A percentile compares a stretch with the other conserved stretches of the same genome.
Conservation (phyloP, 257 asterid genomes). For the Solanum piurae region DNA sequence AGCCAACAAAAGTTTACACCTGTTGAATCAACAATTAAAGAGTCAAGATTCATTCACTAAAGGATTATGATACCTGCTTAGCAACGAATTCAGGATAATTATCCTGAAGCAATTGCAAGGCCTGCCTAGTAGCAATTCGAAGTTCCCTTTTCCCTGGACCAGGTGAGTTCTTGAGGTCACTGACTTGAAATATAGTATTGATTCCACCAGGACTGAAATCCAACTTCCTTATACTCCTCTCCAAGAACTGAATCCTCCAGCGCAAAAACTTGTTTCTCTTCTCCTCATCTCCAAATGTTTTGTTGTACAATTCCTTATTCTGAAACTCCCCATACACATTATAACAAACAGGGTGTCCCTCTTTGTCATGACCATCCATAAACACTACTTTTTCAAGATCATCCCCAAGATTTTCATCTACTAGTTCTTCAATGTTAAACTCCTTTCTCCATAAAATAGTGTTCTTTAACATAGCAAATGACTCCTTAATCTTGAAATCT, state of each 20-base stretch:
- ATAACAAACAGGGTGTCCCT: constrained; percentile 66
- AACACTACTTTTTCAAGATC: constrained; percentile 79
- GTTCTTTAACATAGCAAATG: constrained; percentile 55
- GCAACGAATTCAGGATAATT: constrained; percentile 91
- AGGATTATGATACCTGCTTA: constrained; percentile 51
- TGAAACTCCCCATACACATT: constrained; percentile 77
- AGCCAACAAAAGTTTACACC: not conserved
- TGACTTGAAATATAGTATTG: constrained; percentile 63
- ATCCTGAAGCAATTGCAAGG: constrained; percentile 81
- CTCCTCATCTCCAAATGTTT: constrained; percentile 47
- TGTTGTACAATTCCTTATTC: constrained; percentile 48
- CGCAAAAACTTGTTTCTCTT: constrained; percentile 39
- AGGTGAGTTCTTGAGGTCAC: constrained; percentile 86
- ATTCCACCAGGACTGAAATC: constrained; percentile 77
- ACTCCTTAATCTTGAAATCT: constrained; percentile 62
- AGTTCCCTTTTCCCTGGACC: constrained; percentile 75
- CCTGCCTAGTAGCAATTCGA: constrained; percentile 69
- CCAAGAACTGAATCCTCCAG: constrained; percentile 74
- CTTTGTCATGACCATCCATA: constrained; percentile 77
- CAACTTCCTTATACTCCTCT: constrained; percentile 54
- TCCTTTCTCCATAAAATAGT: constrained; percentile 63
- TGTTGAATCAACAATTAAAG: not conserved
- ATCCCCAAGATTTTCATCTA: constrained; percentile 67
- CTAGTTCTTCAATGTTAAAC: constrained; percentile 47
- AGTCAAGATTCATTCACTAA: not conserved